Evolutionary conservation across 257 asterid species (phyloP), one percentile per base, ranked within the genome.

Genomic region (Ehretia macrophylla): DNA sequence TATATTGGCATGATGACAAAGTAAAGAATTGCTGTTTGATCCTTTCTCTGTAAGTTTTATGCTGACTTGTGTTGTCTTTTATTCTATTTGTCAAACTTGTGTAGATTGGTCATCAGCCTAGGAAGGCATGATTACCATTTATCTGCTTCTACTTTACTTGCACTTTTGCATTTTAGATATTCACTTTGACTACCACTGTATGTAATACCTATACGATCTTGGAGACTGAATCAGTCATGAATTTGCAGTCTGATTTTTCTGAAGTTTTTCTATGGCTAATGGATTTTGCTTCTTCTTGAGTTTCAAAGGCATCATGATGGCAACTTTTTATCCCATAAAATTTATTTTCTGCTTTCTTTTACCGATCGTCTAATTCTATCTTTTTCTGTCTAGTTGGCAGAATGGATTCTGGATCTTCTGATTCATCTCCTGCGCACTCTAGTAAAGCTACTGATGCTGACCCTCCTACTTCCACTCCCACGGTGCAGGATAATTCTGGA

Each of bases 391-490:
- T 52, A 42, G 12, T 54, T 68, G 61, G 50, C 77, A 70, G 84
- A 68, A 88, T 91, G 98, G 92, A 88, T 37, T 75, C 92, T 35
- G 69, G 65, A 68, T 72, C 85, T 63, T 73, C 74, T 60, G 72
- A 77, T 66, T 58, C 85, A 62, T 66, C 79, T 63, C 60, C 65
- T 42, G 66, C 79, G 38, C 70, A 32, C 38, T 59, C 88, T 39
- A 70, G 64, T 21, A 75, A 72, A 68, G 77, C 65, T 64, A 67
- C 89, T 58, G 83, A 79, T 69, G 77, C 55, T 68, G 77, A 64
- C 65, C 52, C 79, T 61, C 60, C 63, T 11, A 68, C 78, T 58
- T 32, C 86, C 49, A 9, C 44, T 51, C 69, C 68, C 56, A 38
- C 73, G 22, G 77, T 71, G 60, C 71, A 75, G 59, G 83, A 69